Percentiles rank a stretch among this genome's conserved stretches.
phyloP scores from a whole-genome alignment of 352 stramenopile genomes.

The Phytopythium chamaehyphon region DNA sequence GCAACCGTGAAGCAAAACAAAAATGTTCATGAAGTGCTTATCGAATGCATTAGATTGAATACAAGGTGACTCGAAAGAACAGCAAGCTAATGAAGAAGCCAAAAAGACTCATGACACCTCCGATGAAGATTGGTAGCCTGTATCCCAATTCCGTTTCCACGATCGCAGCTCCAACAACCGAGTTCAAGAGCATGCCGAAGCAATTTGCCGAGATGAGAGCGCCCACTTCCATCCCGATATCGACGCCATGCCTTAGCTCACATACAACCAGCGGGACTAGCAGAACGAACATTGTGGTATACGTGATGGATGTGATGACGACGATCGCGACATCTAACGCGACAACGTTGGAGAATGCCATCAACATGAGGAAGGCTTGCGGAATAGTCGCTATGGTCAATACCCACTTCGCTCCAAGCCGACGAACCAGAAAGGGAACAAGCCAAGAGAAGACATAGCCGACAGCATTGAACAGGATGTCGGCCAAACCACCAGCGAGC shows the following conservation, averaged over 20 bases:
- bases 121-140: conserved; percentile 35
- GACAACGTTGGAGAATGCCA: conserved; percentile 35
- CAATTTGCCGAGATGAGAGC: conserved; percentile 53
- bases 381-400: conserved; percentile 30
- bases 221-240: conserved; percentile 49
- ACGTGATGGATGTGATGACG: conserved; percentile 35
- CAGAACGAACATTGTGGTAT: conserved; percentile 39
- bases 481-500: conserved; percentile 34
- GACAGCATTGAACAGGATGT: conserved; percentile 37
- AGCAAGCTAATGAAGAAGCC: conserved; percentile 23
- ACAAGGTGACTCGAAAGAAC: conserved; percentile 40
- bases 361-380: conserved; percentile 35
- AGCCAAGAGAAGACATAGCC: conserved; percentile 43
- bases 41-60: conserved; percentile 23
- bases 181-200: conserved; percentile 51
- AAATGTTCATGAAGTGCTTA: not conserved
- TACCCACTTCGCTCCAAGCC: conserved; percentile 28
- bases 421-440: conserved; percentile 31
- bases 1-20: not conserved
- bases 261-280: conserved; percentile 47
- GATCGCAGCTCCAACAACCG: conserved; percentile 33
- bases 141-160: conserved; percentile 40
- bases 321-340: conserved; percentile 31
- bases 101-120: conserved; percentile 29
- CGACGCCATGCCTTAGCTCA: conserved; percentile 28